phyloP scores from a whole-genome alignment of 768 basidiomycete genomes.

The Suillus placidus region DNA sequence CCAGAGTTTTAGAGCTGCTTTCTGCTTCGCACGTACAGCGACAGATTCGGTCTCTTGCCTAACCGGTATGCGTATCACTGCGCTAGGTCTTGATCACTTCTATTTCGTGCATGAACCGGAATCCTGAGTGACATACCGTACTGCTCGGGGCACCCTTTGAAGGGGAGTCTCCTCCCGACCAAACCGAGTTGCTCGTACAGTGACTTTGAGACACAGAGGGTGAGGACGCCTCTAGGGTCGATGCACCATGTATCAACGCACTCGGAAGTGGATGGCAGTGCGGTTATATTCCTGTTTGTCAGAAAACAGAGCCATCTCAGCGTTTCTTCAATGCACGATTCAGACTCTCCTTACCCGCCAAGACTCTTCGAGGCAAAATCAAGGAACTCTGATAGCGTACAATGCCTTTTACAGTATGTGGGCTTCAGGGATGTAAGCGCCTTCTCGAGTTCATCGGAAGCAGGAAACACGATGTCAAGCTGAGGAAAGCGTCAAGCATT shows the following conservation, averaged over 20 bases:
- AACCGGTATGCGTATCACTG: slow-evolving; percentile 54
- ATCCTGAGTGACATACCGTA: slow-evolving; percentile 44
- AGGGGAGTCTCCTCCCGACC: slow-evolving; percentile 56
- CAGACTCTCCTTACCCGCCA: slow-evolving; percentile 29
- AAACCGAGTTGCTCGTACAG: slow-evolving; percentile 66
- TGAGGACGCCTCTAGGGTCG: slow-evolving; percentile 62
- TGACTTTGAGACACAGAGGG: slow-evolving; percentile 54
- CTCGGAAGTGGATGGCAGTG: slow-evolving; percentile 33
- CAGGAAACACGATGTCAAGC: slow-evolving; percentile 67
- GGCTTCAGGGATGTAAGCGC: slow-evolving; percentile 45
- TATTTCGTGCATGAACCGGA: not conserved
- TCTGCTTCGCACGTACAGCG: slow-evolving; percentile 40
- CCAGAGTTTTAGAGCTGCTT: slow-evolving; percentile 49
- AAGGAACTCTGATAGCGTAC: slow-evolving; percentile 47
- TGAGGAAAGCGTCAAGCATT: slow-evolving; percentile 28
- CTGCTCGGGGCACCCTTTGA: slow-evolving; percentile 49
- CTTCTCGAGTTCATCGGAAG: slow-evolving; percentile 40
- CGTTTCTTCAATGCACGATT: not conserved
- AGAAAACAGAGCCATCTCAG: slow-evolving; percentile 3
- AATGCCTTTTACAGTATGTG: slow-evolving; percentile 47
- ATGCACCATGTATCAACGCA: slow-evolving; percentile 70
- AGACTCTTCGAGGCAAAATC: slow-evolving; percentile 36
- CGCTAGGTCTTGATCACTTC: slow-evolving; percentile 18
- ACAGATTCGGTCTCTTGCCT: slow-evolving; percentile 41
- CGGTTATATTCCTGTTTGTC: slow-evolving; percentile 38